phyloP scores from a whole-genome alignment of 2,329 filamentous ascomycete genomes.

The Penicillium sp. region DNA sequence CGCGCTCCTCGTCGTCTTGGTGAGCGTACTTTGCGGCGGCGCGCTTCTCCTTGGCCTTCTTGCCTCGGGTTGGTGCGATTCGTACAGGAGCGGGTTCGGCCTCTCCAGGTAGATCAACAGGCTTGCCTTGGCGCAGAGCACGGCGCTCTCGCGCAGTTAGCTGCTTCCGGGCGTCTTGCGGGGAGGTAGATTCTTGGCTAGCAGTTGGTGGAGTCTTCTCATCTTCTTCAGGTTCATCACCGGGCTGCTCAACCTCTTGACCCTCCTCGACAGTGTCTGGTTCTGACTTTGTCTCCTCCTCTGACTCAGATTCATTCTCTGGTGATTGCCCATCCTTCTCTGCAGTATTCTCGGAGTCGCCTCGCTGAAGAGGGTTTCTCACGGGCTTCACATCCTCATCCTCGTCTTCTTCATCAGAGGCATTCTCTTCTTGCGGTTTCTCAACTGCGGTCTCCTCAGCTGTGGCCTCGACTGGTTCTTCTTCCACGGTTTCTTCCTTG shows the following conservation, averaged over 20 bases:
- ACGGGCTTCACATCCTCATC: slow-evolving; percentile 35
- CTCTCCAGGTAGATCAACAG: slow-evolving; percentile 23
- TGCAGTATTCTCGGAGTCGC: slow-evolving; percentile 13
- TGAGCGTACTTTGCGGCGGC: slow-evolving; percentile 86
- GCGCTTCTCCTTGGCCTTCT: slow-evolving; percentile 83
- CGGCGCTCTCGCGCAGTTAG: slow-evolving; percentile 51
- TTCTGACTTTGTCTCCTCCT: slow-evolving; percentile 25
- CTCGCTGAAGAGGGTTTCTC: slow-evolving; percentile 26
- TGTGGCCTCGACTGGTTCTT: neutral
- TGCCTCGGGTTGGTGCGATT: slow-evolving; percentile 62
- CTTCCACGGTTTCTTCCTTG: slow-evolving; percentile 6
- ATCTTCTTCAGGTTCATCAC: slow-evolving; percentile 8
- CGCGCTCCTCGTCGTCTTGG: slow-evolving; percentile 92
- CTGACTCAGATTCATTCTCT: slow-evolving; percentile 16
- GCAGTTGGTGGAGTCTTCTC: slow-evolving; percentile 24
- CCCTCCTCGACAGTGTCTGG: slow-evolving; percentile 9
- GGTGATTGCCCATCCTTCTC: slow-evolving; percentile 1
- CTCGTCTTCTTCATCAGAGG: slow-evolving; percentile 32
- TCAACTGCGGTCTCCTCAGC: neutral
- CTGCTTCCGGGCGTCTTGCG: slow-evolving; percentile 32
- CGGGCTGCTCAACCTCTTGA: neutral
- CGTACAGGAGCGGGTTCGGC: slow-evolving; percentile 27
- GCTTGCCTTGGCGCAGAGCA: slow-evolving; percentile 35
- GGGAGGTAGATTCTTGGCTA: slow-evolving; percentile 29
- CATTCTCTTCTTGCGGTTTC: slow-evolving; percentile 5